phyloP scores from a whole-genome alignment of 2,329 filamentous ascomycete genomes.

The Ophiostoma himal-ulmi region DNA sequence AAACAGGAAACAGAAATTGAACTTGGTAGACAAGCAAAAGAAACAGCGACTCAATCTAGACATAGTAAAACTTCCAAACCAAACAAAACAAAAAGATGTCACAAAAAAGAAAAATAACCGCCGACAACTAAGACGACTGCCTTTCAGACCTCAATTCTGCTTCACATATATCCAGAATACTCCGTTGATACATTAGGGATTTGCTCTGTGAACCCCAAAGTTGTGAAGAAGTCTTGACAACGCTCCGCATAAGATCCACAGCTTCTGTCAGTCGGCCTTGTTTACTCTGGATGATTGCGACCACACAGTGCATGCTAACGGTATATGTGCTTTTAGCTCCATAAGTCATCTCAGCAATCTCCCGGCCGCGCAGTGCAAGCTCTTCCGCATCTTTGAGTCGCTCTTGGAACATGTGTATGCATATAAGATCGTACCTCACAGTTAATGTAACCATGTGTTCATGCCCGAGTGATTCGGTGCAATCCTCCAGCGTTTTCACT shows the following conservation, averaged over 20 bases:
- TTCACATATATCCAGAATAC: not conserved
- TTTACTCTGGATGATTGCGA: not conserved
- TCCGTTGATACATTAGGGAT: rapidly evolving
- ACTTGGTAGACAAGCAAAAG: no score
- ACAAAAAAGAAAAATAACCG: not conserved
- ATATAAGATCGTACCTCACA: not conserved
- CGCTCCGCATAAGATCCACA: not conserved
- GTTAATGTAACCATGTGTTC: not conserved
- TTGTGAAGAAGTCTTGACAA: not conserved
- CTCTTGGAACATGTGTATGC: not conserved
- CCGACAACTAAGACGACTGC: not conserved
- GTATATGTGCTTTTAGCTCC: not conserved
- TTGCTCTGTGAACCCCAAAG: not conserved
- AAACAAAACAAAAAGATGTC: not conserved
- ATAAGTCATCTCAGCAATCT: not conserved
- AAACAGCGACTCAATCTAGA: no score
- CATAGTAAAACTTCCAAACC: not conserved
- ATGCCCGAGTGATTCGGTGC: not conserved
- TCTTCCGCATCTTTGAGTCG: not conserved
- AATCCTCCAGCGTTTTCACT: not conserved
- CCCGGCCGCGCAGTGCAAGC: not conserved
- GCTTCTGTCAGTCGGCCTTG: not conserved
- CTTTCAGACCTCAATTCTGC: not conserved
- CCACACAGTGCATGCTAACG: not conserved
- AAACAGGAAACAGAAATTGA: no score